Conservation (phyloP, 306 rosid genomes). For the Senna siamea region DNA sequence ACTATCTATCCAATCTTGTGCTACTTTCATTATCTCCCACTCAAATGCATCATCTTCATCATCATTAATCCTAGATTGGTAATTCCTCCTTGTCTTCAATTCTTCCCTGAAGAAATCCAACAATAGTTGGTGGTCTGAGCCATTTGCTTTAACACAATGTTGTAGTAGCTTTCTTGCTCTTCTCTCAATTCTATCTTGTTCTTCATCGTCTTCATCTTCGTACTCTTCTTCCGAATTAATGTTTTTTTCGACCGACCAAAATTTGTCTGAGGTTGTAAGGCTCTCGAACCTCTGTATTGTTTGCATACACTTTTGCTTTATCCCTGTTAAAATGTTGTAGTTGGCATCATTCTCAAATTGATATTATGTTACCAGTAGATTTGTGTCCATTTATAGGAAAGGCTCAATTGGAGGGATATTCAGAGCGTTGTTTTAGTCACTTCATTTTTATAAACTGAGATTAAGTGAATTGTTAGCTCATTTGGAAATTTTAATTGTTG, state of each 20-base stretch:
- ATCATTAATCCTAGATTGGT: neutral
- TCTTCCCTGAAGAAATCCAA: slow-evolving; percentile 51
- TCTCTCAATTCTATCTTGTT: slow-evolving; percentile 36
- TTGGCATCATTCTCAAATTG: slow-evolving; percentile 22
- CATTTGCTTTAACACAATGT: slow-evolving; percentile 40
- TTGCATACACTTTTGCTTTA: slow-evolving; percentile 53
- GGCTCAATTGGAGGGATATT: too few relatives aligned
- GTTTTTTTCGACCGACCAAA: too few relatives aligned
- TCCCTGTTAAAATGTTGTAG: slow-evolving; percentile 47
- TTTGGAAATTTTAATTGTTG: too few relatives aligned
- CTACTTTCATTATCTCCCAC: slow-evolving; percentile 37
- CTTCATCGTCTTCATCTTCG: slow-evolving; percentile 31
- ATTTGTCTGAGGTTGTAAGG: slow-evolving; percentile 29
- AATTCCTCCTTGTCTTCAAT: slow-evolving; percentile 9
- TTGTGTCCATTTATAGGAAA: too few relatives aligned
- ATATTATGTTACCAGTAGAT: neutral
- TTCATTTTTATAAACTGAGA: too few relatives aligned
- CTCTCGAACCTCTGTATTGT: slow-evolving; percentile 50
- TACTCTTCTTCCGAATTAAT: slow-evolving; percentile 39
- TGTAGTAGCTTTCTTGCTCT: slow-evolving; percentile 39
- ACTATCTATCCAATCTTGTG: slow-evolving; percentile 42
- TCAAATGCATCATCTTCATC: slow-evolving; percentile 17
- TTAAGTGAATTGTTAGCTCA: too few relatives aligned
- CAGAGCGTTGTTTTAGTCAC: too few relatives aligned
- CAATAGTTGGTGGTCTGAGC: slow-evolving; percentile 40